A percentile compares a stretch with the other conserved stretches of the same genome.
These are phyloP conservation scores for Zygosaccharomyces bailii DNA, from an alignment of 805 yeast genomes.

Conservation along the genomic window DNA sequence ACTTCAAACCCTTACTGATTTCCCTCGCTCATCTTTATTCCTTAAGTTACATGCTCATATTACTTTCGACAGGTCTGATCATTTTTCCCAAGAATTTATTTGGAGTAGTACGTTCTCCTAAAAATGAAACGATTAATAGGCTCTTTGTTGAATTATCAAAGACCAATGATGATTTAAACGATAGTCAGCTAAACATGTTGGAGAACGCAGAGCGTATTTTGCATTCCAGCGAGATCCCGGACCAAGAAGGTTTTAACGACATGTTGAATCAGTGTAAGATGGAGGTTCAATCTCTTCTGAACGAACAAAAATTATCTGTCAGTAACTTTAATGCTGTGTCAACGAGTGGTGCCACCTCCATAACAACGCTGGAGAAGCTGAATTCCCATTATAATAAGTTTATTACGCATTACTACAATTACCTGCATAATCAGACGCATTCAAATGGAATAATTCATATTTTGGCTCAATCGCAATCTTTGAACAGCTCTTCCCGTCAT, in stretches of 20 bases:
- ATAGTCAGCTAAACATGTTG: slow-evolving; percentile 26
- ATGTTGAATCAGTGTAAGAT: slow-evolving; percentile 27
- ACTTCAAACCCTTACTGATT: slow-evolving; percentile 32
- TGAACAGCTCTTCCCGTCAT: slow-evolving; percentile 10
- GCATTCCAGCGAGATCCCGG: slow-evolving; percentile 17
- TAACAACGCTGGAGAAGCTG: slow-evolving; percentile 22
- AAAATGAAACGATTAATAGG: slow-evolving; percentile 20
- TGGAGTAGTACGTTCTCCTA: slow-evolving; percentile 13
- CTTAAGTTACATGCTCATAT: slow-evolving; percentile 28
- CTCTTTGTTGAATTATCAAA: slow-evolving; percentile 32
- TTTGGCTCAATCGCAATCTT: slow-evolving; percentile 27
- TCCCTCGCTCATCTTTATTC: slow-evolving; percentile 35
- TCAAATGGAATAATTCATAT: slow-evolving; percentile 29
- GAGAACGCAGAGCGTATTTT: slow-evolving; percentile 29
- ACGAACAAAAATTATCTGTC: slow-evolving; percentile 17
- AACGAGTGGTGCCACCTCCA: slow-evolving; percentile 4
- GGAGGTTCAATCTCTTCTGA: slow-evolving; percentile 27
- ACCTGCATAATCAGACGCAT: slow-evolving; percentile 25
- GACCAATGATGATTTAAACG: slow-evolving; percentile 34
- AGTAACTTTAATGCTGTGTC: slow-evolving; percentile 12
- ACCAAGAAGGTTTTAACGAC: slow-evolving; percentile 28
- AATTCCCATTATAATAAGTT: slow-evolving; percentile 31
- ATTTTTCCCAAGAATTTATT: slow-evolving; percentile 29
- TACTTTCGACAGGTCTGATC: slow-evolving; percentile 31
- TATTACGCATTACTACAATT: slow-evolving; percentile 31